phyloP scores from a whole-genome alignment of 2,329 filamentous ascomycete genomes.

The Alternaria gansuensis region DNA sequence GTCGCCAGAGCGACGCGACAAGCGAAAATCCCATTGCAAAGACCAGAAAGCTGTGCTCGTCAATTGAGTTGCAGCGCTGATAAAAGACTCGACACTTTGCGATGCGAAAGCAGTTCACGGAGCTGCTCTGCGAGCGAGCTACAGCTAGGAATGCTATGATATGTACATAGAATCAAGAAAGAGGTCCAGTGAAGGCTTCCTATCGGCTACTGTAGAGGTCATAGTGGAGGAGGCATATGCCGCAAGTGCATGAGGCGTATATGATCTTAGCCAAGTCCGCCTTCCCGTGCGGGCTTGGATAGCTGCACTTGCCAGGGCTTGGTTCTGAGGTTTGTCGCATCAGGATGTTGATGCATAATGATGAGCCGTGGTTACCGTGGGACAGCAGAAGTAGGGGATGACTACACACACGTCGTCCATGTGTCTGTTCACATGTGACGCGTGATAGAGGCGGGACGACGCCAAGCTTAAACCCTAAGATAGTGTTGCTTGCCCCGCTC shows the following conservation, averaged over 20 bases:
- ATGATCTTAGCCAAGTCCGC: constrained; percentile 29
- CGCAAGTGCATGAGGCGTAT: constrained; percentile 25
- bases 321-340: background rate
- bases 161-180: constrained; percentile 17
- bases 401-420: background rate
- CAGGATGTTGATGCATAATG: too few relatives aligned
- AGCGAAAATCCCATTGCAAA: constrained; percentile 8
- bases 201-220: constrained; percentile 10
- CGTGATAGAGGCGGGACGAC: background rate
- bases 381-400: background rate
- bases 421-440: background rate
- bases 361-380: background rate
- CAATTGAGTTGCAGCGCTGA: background rate
- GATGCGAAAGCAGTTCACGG: constrained; percentile 4
- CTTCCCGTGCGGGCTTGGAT: constrained; percentile 10
- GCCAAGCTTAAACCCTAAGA: constrained; percentile 8
- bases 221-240: constrained; percentile 25
- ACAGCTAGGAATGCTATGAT: constrained; percentile 20
- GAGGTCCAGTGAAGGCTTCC: constrained; percentile 11
- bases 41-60: background rate
- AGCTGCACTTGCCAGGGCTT: constrained; percentile 3
- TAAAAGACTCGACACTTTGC: background rate
- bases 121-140: constrained; percentile 23
- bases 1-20: constrained; percentile 16
- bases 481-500: constrained; percentile 8